Conservation (phyloP, 768 basidiomycete genomes). For the Gyrodon lividus region DNA sequence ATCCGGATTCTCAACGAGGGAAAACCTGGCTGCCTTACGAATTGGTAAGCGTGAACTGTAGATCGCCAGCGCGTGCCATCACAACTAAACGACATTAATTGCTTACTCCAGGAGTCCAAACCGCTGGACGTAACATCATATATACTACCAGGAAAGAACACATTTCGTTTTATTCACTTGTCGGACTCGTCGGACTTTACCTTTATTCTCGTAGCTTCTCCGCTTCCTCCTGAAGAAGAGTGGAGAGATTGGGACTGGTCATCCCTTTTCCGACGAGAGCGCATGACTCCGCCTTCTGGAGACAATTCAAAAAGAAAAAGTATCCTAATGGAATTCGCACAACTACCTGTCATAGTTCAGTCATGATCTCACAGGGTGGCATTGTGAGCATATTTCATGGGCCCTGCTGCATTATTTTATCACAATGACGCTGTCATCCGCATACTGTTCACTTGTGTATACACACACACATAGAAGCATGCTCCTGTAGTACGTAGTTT, state of each 20-base stretch:
- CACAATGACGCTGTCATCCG: background rate
- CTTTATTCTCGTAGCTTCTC: constrained; percentile 45
- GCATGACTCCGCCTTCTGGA: background rate
- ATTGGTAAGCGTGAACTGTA: constrained; percentile 35
- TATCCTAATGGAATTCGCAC: constrained; percentile 18
- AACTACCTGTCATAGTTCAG: constrained; percentile 14
- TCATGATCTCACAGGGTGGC: constrained; percentile 12
- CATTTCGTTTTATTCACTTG: constrained; percentile 51
- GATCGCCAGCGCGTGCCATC: background rate
- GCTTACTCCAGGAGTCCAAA: constrained; percentile 24
- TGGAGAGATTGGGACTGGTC: constrained; percentile 27
- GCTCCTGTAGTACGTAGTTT: background rate
- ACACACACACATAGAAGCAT: background rate
- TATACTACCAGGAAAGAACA: constrained; percentile 45
- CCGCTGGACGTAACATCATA: constrained; percentile 42
- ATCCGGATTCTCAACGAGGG: constrained; percentile 33
- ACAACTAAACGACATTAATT: too few relatives aligned
- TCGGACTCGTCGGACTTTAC: constrained; percentile 39
- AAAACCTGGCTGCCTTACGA: constrained; percentile 44
- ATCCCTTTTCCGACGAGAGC: constrained; percentile 6
- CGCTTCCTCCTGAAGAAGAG: constrained; percentile 18
- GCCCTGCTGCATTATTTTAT: background rate
- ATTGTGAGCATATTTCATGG: background rate
- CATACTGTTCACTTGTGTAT: background rate
- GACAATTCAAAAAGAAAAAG: background rate